Percentiles rank a stretch among this genome's conserved stretches.
phyloP scores from a whole-genome alignment of 805 yeast genomes.

The Ogataea ramenticola region DNA sequence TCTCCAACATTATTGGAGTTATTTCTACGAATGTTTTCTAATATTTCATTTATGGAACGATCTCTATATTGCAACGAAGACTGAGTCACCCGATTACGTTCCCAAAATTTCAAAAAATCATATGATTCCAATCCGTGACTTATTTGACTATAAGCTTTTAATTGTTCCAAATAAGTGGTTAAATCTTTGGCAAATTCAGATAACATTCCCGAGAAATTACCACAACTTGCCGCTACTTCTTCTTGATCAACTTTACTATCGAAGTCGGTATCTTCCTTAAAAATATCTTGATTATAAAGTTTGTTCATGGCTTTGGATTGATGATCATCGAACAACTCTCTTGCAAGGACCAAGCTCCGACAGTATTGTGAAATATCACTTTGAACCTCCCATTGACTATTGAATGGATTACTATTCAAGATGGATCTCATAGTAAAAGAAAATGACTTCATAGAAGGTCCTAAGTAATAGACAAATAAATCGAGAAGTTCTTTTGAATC shows the following conservation, averaged over 20 bases:
- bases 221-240: constrained; percentile 79
- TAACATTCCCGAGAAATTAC: constrained; percentile 63
- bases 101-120: constrained; percentile 52
- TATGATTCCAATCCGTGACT: too few species aligned
- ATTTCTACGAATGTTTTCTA: constrained; percentile 10
- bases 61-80: background rate
- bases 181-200: constrained; percentile 58
- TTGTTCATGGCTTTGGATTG: constrained; percentile 50
- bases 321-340: constrained; percentile 46
- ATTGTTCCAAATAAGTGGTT: constrained; percentile 34
- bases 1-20: constrained; percentile 1
- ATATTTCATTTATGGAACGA: constrained; percentile 28
- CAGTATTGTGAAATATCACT: constrained; percentile 35
- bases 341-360: constrained; percentile 41
- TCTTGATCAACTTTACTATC: constrained; percentile 55
- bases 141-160: constrained; percentile 39
- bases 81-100: constrained; percentile 2
- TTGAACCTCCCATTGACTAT: constrained; percentile 28
- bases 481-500: constrained; percentile 47
- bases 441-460: constrained; percentile 67
- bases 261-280: constrained; percentile 31
- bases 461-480: constrained; percentile 57
- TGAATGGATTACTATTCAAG: constrained; percentile 52
- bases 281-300: constrained; percentile 50
- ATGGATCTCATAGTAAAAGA: constrained; percentile 57